Evolutionary conservation across 148 eudicot species (phyloP).

Genomic region (Chenopodium quinoa): DNA sequence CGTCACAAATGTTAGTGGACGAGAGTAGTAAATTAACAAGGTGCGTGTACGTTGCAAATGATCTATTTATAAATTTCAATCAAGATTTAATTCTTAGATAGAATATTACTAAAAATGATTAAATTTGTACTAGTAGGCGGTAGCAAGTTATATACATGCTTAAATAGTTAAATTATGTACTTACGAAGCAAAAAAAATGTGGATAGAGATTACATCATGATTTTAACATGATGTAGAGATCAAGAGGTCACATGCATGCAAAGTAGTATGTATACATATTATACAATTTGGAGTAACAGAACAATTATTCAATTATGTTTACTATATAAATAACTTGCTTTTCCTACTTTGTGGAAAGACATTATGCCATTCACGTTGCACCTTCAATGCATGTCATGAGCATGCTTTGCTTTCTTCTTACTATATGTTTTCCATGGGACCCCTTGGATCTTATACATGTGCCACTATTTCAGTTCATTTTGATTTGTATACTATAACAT

Average conservation of each 20-base stretch:
- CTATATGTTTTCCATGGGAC: background rate
- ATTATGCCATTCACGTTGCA: slow-evolving; percentile 16
- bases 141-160: too few species aligned
- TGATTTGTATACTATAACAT: background rate
- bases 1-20: too few species aligned
- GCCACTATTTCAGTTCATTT: background rate
- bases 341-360: slow-evolving; percentile 13
- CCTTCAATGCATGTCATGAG: slow-evolving; percentile 7
- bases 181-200: background rate
- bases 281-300: background rate
- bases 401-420: slow-evolving; percentile 13
- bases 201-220: background rate
- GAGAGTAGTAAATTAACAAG: too few species aligned
- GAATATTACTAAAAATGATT: too few species aligned
- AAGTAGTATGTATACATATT: background rate
- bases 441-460: slow-evolving; percentile 17
- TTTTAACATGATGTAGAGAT: background rate
- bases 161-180: too few species aligned
- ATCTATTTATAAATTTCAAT: too few species aligned
- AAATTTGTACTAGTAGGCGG: too few species aligned
- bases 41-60: too few species aligned
- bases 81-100: too few species aligned
- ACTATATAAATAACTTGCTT: background rate
- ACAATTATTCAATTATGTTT: background rate
- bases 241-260: slow-evolving; percentile 13